Conservation (phyloP, 2,329 filamentous ascomycete genomes). For the Fusarium tricinctum region DNA sequence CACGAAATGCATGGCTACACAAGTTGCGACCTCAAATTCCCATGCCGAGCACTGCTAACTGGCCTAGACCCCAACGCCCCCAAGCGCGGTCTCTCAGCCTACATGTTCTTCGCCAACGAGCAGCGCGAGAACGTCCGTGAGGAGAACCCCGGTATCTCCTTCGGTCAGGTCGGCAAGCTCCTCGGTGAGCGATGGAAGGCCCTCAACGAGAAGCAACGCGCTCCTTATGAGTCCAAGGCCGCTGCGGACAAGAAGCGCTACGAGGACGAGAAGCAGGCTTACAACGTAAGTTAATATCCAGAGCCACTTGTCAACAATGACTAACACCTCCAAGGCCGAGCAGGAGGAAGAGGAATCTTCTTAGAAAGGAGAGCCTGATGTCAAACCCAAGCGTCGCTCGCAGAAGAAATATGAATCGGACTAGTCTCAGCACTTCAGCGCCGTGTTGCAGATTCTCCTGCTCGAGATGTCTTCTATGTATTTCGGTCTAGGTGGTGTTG, state of each 20-base stretch:
- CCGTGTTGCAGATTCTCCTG: conserved; percentile 32
- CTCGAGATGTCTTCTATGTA: conserved; percentile 51
- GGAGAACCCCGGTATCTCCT: conserved; percentile 97
- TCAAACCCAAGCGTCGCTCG: conserved; percentile 30
- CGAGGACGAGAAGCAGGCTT: conserved; percentile 96
- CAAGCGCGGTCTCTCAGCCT: conserved; percentile 98
- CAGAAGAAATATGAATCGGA: conserved; percentile 27
- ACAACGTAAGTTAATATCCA: conserved; percentile 75
- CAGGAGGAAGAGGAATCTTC: conserved; percentile 72
- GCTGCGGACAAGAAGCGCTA: conserved; percentile 98
- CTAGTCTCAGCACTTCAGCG: conserved; percentile 24
- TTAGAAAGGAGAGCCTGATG: conserved; percentile 43
- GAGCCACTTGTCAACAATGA: conserved; percentile 26
- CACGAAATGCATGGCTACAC: neutral
- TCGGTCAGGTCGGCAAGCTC: conserved; percentile 98
- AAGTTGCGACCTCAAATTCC: neutral
- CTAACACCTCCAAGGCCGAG: conserved; percentile 62
- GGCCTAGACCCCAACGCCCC: conserved; percentile 90
- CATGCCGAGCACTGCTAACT: conserved; percentile 11
- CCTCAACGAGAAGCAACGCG: conserved; percentile 90
- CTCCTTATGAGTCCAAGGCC: conserved; percentile 96
- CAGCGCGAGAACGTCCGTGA: conserved; percentile 98
- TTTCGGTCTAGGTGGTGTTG: conserved; percentile 59
- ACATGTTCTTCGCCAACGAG: conserved; percentile 99
- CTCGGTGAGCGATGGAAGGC: conserved; percentile 99